Percentiles rank a stretch among this genome's conserved stretches.
phyloP scores from a whole-genome alignment of 2,329 filamentous ascomycete species.

The Orbilia oligospora region DNA sequence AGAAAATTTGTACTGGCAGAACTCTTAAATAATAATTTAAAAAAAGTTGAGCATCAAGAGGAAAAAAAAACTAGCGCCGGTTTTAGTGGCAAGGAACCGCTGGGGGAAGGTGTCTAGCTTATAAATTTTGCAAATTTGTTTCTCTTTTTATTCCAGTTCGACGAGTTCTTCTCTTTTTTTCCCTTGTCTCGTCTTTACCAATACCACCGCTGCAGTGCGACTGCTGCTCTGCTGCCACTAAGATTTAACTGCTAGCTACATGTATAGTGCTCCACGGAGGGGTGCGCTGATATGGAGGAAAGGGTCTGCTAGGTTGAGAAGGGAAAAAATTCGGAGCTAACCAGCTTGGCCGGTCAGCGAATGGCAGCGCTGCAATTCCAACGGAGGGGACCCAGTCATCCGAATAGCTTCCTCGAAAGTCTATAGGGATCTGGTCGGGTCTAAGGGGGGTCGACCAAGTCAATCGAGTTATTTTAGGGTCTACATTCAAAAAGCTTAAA shows the following conservation, averaged over 20 bases:
- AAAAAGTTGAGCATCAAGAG: background rate
- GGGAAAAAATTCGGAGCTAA: conserved; percentile 59
- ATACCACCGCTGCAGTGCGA: too few species aligned
- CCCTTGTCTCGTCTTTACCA: too few species aligned
- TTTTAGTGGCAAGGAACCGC: conserved; percentile 55
- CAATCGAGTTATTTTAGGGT: conserved; percentile 7
- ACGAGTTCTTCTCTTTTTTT: conserved; percentile 20
- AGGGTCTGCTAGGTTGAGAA: conserved; percentile 33
- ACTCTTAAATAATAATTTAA: conserved; percentile 21
- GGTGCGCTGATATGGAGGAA: conserved; percentile 37
- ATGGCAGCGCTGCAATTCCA: conserved; percentile 45
- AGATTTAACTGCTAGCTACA: background rate
- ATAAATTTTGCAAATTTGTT: conserved; percentile 13
- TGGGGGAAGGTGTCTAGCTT: conserved; percentile 41
- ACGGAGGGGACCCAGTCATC: conserved; percentile 36
- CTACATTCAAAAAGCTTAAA: background rate
- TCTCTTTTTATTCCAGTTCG: conserved; percentile 14
- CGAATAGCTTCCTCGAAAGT: conserved; percentile 31
- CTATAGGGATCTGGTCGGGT: background rate
- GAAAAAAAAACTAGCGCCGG: conserved; percentile 13
- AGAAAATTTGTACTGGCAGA: background rate
- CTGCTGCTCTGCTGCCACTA: too few species aligned
- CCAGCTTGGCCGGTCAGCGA: conserved; percentile 51
- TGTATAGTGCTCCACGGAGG: conserved; percentile 6
- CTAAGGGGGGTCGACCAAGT: conserved; percentile 28